Evolutionary conservation across 768 basidiomycete genomes (phyloP), one percentile per base, ranked within the genome.

Genomic region (Suillus subluteus): DNA sequence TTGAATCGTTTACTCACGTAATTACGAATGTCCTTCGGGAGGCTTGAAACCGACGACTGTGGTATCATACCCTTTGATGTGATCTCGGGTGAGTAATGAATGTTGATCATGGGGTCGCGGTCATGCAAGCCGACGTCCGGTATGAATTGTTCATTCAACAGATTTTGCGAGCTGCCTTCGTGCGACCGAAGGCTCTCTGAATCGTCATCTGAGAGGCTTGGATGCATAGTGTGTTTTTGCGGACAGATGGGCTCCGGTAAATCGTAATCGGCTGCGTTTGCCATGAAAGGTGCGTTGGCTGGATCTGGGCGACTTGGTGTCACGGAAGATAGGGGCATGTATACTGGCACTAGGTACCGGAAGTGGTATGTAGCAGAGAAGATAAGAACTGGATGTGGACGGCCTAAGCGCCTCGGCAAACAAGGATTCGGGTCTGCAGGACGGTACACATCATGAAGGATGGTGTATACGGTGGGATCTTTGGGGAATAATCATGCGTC

Each of bases 391-490:
- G 70, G 72, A 12, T 69, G 75, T 15, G 75, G 68, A 9, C 76
- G 73, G n/a, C 64, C 68, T 9, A 68, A 56, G 18, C 63, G 63
- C 48, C 61, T 65, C 54, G 65, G 46, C 46, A 48, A 65, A n/a
- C 69, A 73, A 37, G 79, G 72, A 32, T 70, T 71, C 23, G 65
- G 55, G 37, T 78, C 73, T 30, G 70, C 68, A 30, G 80, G 70
- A 54, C 73, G 73, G 61, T 76, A 71, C 55, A 92, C 87, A 59
- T 89, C 85, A 73, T 92, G 91, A 54, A 86, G 77, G 72, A 92
- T 90, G 4, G 83, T 86, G 74, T 85, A 92, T 63, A 83, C 76
- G 6, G 88, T 86, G 32, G 89, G 88, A 76, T 92, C 91, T 92
- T 68, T 9, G 40, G 56, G n/a, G 46, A 30, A n/a, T 26, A 62